Evolutionary conservation across 441 rosid species (phyloP), one percentile per base, ranked within the genome.

Genomic region (Viola pubescens): DNA sequence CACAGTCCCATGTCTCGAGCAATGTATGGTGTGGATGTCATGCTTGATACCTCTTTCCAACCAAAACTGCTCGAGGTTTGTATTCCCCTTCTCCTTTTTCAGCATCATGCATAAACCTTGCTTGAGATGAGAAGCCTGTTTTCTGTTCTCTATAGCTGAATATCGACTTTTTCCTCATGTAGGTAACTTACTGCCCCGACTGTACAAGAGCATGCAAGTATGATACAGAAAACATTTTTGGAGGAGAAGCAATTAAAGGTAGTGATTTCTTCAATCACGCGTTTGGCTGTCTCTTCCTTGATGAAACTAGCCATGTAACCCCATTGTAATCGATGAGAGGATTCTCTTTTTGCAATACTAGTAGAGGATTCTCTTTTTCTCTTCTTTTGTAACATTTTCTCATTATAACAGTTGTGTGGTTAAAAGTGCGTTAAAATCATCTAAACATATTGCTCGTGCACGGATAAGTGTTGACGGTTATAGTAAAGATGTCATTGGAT

Each of bases 101-200:
- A 5, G 46, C 4, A 5, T 39, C 9, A 11, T 1, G 37, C 9
- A 37, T 26, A 8, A 0, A 2, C 9, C 8, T 39, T 13, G 16
- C 14, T 9, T 48, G 34, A 44, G 8, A 34, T 10, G 34, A 10
- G 39, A 14, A 43, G 0, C 48, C 5, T 0, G 40, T 12, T 26
- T 9, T 48, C 9, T 16, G 49, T 10, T 54, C 52, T 58, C 37
- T 38, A 43, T 42, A 34, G 54, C 16, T 11, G 4, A 11, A 6
- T 7, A 10, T 48, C 9, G 10, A 4, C 11, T 37, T 8, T 57
- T 5, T 65, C 13, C 50, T 4, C 44, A 10, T 71, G 72, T 50
- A 92, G 98, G 86, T 87, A 39, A 92, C 97, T 4, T 92, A 87
- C 73, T 92, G 98, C 66, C 98, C 98, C 4, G 98, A 92, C 70